Evolutionary conservation across 345 rosid genomes (phyloP).

Genomic region (Anastatica hierochuntica): DNA sequence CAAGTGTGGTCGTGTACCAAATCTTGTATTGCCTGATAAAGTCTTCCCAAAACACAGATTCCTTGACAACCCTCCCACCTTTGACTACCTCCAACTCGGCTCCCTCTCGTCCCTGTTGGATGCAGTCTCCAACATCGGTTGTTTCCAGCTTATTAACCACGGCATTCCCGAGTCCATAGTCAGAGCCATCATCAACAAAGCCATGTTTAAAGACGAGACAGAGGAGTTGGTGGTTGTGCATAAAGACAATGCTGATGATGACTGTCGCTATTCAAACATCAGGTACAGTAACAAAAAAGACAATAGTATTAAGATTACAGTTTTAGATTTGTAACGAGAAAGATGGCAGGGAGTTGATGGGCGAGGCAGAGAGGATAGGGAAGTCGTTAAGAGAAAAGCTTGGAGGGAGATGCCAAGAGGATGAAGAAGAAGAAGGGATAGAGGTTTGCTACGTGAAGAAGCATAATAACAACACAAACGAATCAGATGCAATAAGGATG

Average conservation of each 20-base stretch:
- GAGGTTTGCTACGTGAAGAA: slow-evolving; percentile 40
- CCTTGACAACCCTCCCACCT: slow-evolving; percentile 45
- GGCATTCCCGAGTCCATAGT: slow-evolving; percentile 42
- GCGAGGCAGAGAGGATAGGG: slow-evolving; percentile 45
- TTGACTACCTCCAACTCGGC: slow-evolving; percentile 40
- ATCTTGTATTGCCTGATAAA: slow-evolving; percentile 65
- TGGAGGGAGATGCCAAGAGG: slow-evolving; percentile 12
- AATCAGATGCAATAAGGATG: slow-evolving; percentile 64
- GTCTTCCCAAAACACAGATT: slow-evolving; percentile 64
- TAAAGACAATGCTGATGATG: neutral
- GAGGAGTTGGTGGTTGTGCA: slow-evolving; percentile 25
- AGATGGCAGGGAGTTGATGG: slow-evolving; percentile 55
- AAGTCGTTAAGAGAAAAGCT: slow-evolving; percentile 27
- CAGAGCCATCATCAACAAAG: slow-evolving; percentile 25
- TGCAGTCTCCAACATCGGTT: slow-evolving; percentile 52
- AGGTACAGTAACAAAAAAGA: too few relatives aligned
- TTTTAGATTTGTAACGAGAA: too few relatives aligned
- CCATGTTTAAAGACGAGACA: slow-evolving; percentile 30
- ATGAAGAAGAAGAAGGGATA: slow-evolving; percentile 21
- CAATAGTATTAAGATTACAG: too few relatives aligned
- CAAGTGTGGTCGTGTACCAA: slow-evolving; percentile 64
- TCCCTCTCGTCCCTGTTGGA: slow-evolving; percentile 31
- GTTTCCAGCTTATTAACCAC: slow-evolving; percentile 68
- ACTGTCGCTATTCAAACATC: neutral
- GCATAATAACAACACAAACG: slow-evolving; percentile 25